Base-by-base conservation (phyloP, 139 green algal species). In the Coelastrella sp. region DNA sequence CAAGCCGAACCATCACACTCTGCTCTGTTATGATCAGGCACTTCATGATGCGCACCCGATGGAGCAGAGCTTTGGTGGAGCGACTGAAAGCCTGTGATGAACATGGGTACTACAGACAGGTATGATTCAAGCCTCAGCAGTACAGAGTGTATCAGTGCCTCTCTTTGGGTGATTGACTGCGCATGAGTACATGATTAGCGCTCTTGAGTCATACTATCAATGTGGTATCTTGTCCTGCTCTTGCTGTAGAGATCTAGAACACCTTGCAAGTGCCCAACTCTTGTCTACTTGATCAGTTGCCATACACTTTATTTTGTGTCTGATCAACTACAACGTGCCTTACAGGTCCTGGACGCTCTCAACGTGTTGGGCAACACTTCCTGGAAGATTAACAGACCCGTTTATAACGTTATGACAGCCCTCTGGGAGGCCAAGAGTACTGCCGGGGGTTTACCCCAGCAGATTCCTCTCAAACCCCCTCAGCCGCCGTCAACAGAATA, bases 281-380 rank as follows among this genome's bases (percentile, higher is more conserved):
- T n/a, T n/a, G n/a, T n/a, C n/a, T n/a, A n/a, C n/a, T n/a, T n/a
- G n/a, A n/a, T n/a, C n/a, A n/a, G n/a, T n/a, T n/a, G n/a, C n/a
- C n/a, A n/a, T n/a, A n/a, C n/a, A n/a, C n/a, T n/a, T n/a, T n/a
- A n/a, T n/a, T n/a, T n/a, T n/a, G n/a, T n/a, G n/a, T n/a, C n/a
- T n/a, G n/a, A n/a, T n/a, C n/a, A n/a, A n/a, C n/a, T n/a, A n/a
- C n/a, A n/a, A n/a, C n/a, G n/a, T n/a, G n/a, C n/a, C n/a, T 13
- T 11, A 25, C 75, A 82, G 60, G 88, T 98, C 37, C 96, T 96
- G 73, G 89, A 94, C 3, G 95, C 93, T 0, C 88, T 98, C 43
- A 97, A 96, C 62, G 86, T 90, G n/a, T 88, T 98, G 50, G 93
- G 94, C 19, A 78, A 87, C 51, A 92, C 90, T 19, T 63, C 89